Evolutionary conservation across 257 asterid genomes (phyloP).

Genomic region (Cruciata laevipes): DNA sequence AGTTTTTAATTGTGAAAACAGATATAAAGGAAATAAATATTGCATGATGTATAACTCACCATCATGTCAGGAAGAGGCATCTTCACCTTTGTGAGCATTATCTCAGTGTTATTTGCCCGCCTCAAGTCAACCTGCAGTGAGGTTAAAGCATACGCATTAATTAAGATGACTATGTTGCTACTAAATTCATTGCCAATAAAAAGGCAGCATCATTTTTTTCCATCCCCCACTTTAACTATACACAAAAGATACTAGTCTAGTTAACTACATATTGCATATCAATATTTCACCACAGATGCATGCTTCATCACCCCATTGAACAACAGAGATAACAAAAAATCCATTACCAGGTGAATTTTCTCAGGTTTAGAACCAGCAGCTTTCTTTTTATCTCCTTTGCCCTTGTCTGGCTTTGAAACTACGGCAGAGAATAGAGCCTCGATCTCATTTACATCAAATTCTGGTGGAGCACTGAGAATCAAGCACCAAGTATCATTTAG

Average conservation of each 20-base stretch:
- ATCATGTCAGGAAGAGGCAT: conserved; percentile 99
- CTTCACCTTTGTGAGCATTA: conserved; percentile 98
- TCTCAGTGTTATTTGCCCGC: conserved; percentile 97
- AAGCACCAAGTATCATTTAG: conserved; percentile 23
- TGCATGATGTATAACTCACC: conserved; percentile 45
- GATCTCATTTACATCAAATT: conserved; percentile 87
- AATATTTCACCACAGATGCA: not conserved
- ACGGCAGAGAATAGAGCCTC: conserved; percentile 91
- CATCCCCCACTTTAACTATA: not conserved
- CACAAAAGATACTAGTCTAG: not conserved
- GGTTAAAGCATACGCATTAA: conserved; percentile 8
- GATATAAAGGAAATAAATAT: not conserved
- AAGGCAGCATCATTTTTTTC: not conserved
- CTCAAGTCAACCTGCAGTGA: conserved; percentile 76
- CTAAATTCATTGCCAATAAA: not conserved
- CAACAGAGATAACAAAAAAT: conserved; percentile 1
- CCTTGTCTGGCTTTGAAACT: conserved; percentile 75
- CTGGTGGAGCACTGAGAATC: conserved; percentile 72
- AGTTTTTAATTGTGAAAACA: not conserved
- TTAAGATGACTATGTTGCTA: not conserved
- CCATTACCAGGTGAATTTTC: conserved; percentile 77
- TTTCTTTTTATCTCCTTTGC: conserved; percentile 70
- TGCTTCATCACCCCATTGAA: not conserved
- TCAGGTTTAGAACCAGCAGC: conserved; percentile 94
- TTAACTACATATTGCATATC: not conserved